These are phyloP conservation scores for Capillidium rhysosporum DNA, from an alignment of 371 early-diverging fungal genomes.

Conservation along the genomic window DNA sequence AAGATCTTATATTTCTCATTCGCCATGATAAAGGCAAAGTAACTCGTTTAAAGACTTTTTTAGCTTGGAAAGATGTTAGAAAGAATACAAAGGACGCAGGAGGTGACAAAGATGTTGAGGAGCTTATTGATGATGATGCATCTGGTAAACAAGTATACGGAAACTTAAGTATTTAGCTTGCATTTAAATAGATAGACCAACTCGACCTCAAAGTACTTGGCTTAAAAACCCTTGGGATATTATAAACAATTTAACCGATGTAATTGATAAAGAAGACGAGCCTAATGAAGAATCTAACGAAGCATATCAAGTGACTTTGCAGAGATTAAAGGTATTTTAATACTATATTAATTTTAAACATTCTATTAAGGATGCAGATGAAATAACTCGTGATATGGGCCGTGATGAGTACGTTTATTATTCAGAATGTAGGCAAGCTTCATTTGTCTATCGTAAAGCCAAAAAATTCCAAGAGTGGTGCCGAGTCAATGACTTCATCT, in stretches of 20 bases:
- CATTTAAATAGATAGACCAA: not conserved
- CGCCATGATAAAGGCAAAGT: conserved; percentile 86
- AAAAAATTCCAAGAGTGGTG: conserved; percentile 95
- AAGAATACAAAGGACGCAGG: conserved; percentile 66
- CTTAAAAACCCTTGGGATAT: conserved; percentile 84
- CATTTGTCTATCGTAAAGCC: conserved; percentile 87
- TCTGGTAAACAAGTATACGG: not conserved
- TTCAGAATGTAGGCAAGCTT: conserved; percentile 94
- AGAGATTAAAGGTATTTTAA: conserved; percentile 26
- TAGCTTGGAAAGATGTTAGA: conserved; percentile 92
- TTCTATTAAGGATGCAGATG: conserved; percentile 47
- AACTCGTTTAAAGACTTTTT: conserved; percentile 67
- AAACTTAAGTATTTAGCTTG: not conserved
- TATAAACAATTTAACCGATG: conserved; percentile 57
- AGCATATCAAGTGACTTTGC: conserved; percentile 69
- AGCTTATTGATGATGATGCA: conserved; percentile 35
- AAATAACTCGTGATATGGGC: conserved; percentile 87
- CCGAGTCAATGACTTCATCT: conserved; percentile 62
- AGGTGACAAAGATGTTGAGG: conserved; percentile 35
- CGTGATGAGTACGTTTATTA: conserved; percentile 97
- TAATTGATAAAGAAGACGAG: conserved; percentile 52
- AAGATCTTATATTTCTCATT: conserved; percentile 92
- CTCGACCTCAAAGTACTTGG: not conserved
- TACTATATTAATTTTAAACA: not conserved
- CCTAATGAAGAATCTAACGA: conserved; percentile 67